Conservation (phyloP, 2,329 filamentous ascomycete species). For the Xylariaceae sp. region DNA sequence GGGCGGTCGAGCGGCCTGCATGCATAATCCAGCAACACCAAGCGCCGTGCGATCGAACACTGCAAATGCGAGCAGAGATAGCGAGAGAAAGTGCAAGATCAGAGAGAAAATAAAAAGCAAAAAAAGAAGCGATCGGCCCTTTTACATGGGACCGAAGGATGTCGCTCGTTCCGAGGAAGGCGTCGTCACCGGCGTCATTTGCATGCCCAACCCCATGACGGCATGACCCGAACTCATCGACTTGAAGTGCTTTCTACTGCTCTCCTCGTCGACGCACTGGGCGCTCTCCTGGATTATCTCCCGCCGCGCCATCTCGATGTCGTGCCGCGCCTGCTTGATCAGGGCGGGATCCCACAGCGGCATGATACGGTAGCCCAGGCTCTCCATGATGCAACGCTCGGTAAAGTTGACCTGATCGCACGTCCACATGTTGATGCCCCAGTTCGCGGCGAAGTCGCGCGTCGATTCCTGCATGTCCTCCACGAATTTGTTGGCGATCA, state of each 20-base stretch:
- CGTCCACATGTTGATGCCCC: conserved; percentile 54
- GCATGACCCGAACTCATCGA: conserved; percentile 38
- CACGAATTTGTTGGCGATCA: conserved; percentile 61
- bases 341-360: conserved; percentile 53
- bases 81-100: neutral
- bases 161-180: conserved; percentile 25
- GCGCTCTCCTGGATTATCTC: conserved; percentile 29
- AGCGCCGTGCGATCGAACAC: neutral
- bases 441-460: conserved; percentile 47
- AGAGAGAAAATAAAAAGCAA: neutral
- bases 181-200: conserved; percentile 40
- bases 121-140: neutral
- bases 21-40: neutral
- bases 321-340: conserved; percentile 54
- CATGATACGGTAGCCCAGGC: conserved; percentile 57
- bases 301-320: conserved; percentile 57
- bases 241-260: conserved; percentile 31
- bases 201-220: conserved; percentile 36
- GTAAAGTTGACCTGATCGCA: conserved; percentile 59
- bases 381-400: conserved; percentile 60
- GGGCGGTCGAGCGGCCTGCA: neutral
- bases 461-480: conserved; percentile 54
- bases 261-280: conserved; percentile 11
- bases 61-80: neutral
- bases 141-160: conserved; percentile 20